A percentile compares a stretch with the other conserved stretches of the same genome.
These are phyloP conservation scores for Zygnema circumcarinatum DNA, from an alignment of 139 green algal species.

Conservation along the genomic window DNA sequence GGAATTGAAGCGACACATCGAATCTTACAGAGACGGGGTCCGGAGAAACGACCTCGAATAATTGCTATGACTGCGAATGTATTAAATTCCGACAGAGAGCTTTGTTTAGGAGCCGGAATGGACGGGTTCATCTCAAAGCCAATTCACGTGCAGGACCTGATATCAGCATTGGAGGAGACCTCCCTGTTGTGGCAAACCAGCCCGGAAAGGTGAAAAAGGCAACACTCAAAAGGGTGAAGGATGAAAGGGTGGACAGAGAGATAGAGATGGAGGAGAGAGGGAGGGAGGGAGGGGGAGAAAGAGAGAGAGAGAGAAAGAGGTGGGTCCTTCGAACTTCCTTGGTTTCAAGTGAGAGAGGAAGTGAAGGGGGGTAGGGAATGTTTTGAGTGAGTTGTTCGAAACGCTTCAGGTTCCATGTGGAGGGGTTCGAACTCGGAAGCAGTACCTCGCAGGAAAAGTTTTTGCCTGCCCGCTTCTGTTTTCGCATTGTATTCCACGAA, in stretches of 20 bases:
- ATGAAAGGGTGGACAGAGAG: background rate
- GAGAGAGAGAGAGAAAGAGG: conserved; percentile 11
- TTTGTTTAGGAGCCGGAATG: conserved; percentile 31
- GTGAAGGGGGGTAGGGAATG: too few species aligned
- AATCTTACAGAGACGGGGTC: background rate
- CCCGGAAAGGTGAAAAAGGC: background rate
- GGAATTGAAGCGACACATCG: conserved; percentile 30
- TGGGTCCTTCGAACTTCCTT: background rate
- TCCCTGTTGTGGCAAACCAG: background rate
- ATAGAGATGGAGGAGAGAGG: background rate
- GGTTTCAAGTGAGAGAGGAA: too few species aligned
- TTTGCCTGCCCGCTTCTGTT: too few species aligned
- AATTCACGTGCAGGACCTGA: conserved; percentile 12
- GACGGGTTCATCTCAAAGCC: conserved; percentile 42
- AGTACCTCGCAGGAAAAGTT: too few species aligned
- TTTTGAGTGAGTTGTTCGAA: too few species aligned
- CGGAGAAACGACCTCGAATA: background rate
- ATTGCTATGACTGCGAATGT: conserved; percentile 35
- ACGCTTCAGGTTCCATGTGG: too few species aligned
- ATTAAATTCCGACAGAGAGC: background rate
- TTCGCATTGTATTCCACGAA: too few species aligned
- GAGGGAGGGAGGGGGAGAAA: background rate
- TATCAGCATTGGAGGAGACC: background rate
- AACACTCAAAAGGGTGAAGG: background rate
- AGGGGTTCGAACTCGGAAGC: too few species aligned